Evolutionary conservation across 2,329 filamentous ascomycete genomes (phyloP), one percentile per base, ranked within the genome.

Genomic region (Parastagonospora nodorum): DNA sequence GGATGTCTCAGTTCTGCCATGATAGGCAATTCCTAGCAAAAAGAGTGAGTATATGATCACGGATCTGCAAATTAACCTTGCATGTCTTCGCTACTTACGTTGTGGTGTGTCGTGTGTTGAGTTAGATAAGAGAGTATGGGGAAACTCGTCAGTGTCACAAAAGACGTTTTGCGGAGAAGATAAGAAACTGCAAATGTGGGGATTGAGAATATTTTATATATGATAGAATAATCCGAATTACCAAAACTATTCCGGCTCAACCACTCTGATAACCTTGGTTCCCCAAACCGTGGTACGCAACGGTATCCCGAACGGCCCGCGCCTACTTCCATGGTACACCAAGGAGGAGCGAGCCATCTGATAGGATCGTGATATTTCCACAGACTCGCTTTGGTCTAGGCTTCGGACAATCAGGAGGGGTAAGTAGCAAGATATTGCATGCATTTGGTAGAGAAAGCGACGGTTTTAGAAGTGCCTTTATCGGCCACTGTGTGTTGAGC

Each of bases 301-400:
- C 37, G 15, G 19, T 24, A 16, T 24, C 37, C 8, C 9, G 27
- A 39, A 39, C 37, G 37, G 37, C 37, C 37, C 37, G 37, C 37
- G 8, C 19, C 16, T 12, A 42, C 19, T 45, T 43, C 48, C 48
- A 57, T 48, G 54, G 54, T 55, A 35, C 40, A 31, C 31, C 10
- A 39, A 24, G 5, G 5, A 8, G 15, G 24, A 12, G 15, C 33
- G 9, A 37, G 14, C 43, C 30, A 51, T 51, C 42, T 6, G 40
- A 42, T 27, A 41, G 19, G 19, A 28, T 29, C 24, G 27, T 15
- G 24, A 31, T 11, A 28, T 42, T 11, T n/a, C 16, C 16, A 10
- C 12, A 4, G 11, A 5, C 9, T 16, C 35, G 14, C 6, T 15
- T 16, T 6, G 19, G 14, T 14, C 12, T 11, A 6, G 12, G 12